A percentile compares a stretch with the other conserved stretches of the same genome.
Conservation (phyloP, 2,329 filamentous ascomycete species). For the Cadophora sp. region DNA sequence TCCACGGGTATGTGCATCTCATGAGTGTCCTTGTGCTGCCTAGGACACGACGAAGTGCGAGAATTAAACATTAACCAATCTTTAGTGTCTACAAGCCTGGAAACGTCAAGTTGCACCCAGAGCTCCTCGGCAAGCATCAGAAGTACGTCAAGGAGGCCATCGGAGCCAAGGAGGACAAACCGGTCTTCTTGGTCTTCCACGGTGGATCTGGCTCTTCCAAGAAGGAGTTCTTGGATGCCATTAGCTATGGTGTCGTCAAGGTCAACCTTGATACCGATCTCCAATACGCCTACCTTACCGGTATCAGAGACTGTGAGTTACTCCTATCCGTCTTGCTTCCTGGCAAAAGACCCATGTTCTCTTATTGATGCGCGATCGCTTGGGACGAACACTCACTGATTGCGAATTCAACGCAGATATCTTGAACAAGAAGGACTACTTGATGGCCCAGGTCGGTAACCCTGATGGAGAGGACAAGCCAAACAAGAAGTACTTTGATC, state of each 20-base stretch:
- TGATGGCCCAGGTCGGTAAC: conserved; percentile 87
- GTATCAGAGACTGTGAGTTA: conserved; percentile 79
- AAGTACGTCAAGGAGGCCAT: conserved; percentile 85
- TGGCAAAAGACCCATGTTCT: not conserved
- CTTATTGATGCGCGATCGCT: not conserved
- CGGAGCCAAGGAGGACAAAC: conserved; percentile 77
- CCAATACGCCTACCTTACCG: conserved; percentile 91
- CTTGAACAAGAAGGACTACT: conserved; percentile 93
- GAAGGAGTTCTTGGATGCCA: conserved; percentile 88
- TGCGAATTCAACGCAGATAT: conserved; percentile 55
- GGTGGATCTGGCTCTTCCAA: conserved; percentile 92
- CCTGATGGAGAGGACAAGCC: conserved; percentile 96
- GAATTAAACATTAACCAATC: not conserved
- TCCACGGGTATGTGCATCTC: conserved; percentile 64
- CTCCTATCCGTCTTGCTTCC: not conserved
- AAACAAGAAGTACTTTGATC: conserved; percentile 94
- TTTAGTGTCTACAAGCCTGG: conserved; percentile 91
- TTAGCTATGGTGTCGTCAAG: conserved; percentile 95
- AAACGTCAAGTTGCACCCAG: conserved; percentile 95
- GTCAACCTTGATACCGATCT: conserved; percentile 99
- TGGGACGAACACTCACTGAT: not conserved
- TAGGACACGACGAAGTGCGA: not conserved
- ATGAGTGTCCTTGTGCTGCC: not conserved
- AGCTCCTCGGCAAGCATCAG: conserved; percentile 97
- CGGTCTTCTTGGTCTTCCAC: conserved; percentile 99